Evolutionary conservation across 2,329 filamentous ascomycete species (phyloP).

Genomic region (Alternaria incomplexa): DNA sequence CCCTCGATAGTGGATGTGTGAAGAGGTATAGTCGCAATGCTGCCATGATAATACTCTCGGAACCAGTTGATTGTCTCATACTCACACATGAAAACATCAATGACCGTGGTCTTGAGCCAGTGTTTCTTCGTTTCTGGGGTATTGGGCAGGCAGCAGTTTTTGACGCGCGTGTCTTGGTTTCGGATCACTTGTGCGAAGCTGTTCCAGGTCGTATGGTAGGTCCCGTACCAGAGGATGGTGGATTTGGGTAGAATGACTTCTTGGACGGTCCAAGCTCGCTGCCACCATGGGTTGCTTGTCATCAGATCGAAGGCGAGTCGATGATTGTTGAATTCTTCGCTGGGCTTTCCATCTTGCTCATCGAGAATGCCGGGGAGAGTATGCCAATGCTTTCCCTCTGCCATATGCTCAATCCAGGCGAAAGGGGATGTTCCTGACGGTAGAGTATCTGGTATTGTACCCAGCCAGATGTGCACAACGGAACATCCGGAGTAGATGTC

Average conservation of each 20-base stretch:
- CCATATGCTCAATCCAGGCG: not conserved
- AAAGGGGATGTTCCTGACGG: not conserved
- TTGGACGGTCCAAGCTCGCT: slow-evolving; percentile 1
- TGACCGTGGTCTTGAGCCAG: not conserved
- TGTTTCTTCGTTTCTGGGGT: not conserved
- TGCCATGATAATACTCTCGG: not conserved
- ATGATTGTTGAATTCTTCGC: not conserved
- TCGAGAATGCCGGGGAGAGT: not conserved
- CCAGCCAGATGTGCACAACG: not conserved
- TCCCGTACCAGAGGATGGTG: not conserved
- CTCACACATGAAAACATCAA: not conserved
- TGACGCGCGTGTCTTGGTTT: not conserved
- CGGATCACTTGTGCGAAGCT: not conserved
- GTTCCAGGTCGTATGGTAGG: not conserved
- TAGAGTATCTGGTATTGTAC: not conserved
- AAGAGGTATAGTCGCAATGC: not conserved
- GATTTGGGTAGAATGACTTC: not conserved
- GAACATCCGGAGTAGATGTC: not conserved
- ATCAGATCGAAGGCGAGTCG: not conserved
- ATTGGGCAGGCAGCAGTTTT: not conserved
- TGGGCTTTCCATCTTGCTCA: not conserved
- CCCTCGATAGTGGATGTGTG: too few species aligned
- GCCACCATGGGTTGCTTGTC: not conserved
- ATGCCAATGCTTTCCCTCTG: not conserved
- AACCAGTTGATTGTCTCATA: not conserved